A percentile compares a stretch with the other conserved stretches of the same genome.
Evolutionary conservation across 768 basidiomycete species (phyloP).

Genomic region (Lentinula lateritia): DNA sequence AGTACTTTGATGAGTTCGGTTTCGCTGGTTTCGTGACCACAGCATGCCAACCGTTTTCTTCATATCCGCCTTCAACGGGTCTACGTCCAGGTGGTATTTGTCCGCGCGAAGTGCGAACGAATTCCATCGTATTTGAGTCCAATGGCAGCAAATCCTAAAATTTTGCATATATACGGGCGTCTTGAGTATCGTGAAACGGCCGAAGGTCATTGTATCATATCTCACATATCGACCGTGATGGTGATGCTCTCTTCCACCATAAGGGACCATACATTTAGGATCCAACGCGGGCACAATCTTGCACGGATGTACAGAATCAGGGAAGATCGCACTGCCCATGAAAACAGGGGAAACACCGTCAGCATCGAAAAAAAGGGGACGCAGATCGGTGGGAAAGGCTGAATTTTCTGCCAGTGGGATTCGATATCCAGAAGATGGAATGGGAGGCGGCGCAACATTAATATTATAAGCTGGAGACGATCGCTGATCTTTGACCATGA

Average conservation of each 20-base stretch:
- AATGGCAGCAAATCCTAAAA: constrained; percentile 63
- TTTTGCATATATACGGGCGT: too few species aligned
- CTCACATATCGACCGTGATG: constrained; percentile 54
- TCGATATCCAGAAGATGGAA: constrained; percentile 65
- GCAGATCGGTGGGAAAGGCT: constrained; percentile 48
- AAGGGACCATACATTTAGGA: constrained; percentile 51
- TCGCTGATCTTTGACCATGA: not conserved
- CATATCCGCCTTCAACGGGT: constrained; percentile 72
- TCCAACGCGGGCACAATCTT: constrained; percentile 66
- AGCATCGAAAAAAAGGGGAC: constrained; percentile 49
- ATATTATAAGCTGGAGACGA: not conserved
- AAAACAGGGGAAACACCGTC: constrained; percentile 57
- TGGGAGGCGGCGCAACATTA: constrained; percentile 5
- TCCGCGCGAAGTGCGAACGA: constrained; percentile 58
- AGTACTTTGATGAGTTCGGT: not conserved
- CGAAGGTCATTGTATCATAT: too few species aligned
- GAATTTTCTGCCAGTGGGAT: constrained; percentile 42
- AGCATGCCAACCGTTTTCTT: constrained; percentile 39
- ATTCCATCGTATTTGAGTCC: constrained; percentile 65
- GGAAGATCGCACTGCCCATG: constrained; percentile 69
- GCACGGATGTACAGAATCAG: constrained; percentile 72
- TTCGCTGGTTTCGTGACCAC: not conserved
- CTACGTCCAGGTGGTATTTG: constrained; percentile 44
- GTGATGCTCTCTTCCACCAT: constrained; percentile 52
- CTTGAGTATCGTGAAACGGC: too few species aligned